Base-by-base conservation (phyloP, 257 asterid genomes). In the Buddleja alternifolia region DNA sequence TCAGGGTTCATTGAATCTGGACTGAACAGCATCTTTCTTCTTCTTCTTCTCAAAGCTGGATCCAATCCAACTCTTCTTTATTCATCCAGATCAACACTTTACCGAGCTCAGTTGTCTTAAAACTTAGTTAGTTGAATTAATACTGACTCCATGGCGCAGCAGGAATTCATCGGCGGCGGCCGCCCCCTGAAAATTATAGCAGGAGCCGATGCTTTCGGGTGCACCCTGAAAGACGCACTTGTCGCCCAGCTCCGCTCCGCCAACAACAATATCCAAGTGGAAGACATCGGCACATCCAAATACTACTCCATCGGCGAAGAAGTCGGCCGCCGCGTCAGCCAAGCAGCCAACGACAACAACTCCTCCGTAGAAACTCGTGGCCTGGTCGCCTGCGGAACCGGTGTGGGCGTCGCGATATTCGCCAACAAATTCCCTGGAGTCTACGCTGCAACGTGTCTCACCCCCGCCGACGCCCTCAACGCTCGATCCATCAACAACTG, bases 341-440 rank as follows among this genome's bases (percentile, higher is more conserved):
- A 84, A 55, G 82, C 90, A n/a, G n/a, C n/a, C n/a, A n/a, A n/a
- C n/a, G n/a, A n/a, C 34, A 55, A 83, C 34, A 55, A 82, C 59
- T 59, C 85, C 17, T 11, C 83, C 14, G 62, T 70, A n/a, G n/a
- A n/a, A n/a, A n/a, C n/a, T 40, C 96, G 92, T 0, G 97, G 97
- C 47, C 84, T 91, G 7, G 77, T 91, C 40, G 95, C 93, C 10
- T 92, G 97, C 74, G 97, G 97, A 17, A 92, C 97, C 34, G 98
- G 98, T 55, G 90, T 78, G 45, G 97, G 98, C 66, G 98, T 92
- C 29, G 71, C 86, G 8, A 90, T 92, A 15, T 90, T 90, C 81
- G 93, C 98, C 57, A 92, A 92, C 77, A 92, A 92, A 42, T 83
- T 86, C 79, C 98, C 98, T 36, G 91, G 93, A 17, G 90, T 88